Evolutionary conservation across 2,329 filamentous ascomycete species (phyloP), one percentile per base, ranked within the genome.

Genomic region (Xylariaceae sp.): DNA sequence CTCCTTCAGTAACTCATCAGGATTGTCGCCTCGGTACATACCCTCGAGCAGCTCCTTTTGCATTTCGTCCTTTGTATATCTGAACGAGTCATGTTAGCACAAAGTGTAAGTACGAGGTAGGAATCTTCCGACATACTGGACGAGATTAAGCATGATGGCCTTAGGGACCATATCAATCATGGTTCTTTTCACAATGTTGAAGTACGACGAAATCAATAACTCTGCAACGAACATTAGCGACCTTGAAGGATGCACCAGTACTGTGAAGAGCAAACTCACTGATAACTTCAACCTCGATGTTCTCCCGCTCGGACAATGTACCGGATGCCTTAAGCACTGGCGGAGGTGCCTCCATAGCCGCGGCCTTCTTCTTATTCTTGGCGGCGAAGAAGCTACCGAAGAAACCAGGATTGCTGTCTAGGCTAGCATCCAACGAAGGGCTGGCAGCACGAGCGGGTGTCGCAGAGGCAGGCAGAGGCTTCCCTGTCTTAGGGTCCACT

Each of bases 91-190:
- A 47, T 38, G 46, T 62, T 42, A 62, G 65, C 46, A 59, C 38
- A 5, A 11, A 38, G 4, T 22, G 18, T 46, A 3, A 14, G 22
- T 27, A n/a, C 14, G 6, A 27, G 6, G 17, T 10, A 15, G 14
- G 27, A 14, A 41, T 12, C 11, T 18, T 33, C 38, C 14, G 17
- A 85, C 90, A 69, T 83, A 96, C 87, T 92, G 86, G 45, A 99
- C 94, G 41, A 99, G 86, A 62, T 82, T 96, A 59, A 97, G 81
- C 94, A 99, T 99, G 67, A 99, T 95, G 38, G 94, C 94, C 75
- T 99, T 99, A 60, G 94, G 94, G 6, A 99, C 94, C 94, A 99
- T 99, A 66, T 99, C 94, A 59, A 97, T 96, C 90, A 99, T 95
- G 53, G 95, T 99, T 60, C 94, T 82, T 76, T 90, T 90, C 58